Conservation (phyloP, 179 eudicot genomes). For the Drosera spatulata region DNA sequence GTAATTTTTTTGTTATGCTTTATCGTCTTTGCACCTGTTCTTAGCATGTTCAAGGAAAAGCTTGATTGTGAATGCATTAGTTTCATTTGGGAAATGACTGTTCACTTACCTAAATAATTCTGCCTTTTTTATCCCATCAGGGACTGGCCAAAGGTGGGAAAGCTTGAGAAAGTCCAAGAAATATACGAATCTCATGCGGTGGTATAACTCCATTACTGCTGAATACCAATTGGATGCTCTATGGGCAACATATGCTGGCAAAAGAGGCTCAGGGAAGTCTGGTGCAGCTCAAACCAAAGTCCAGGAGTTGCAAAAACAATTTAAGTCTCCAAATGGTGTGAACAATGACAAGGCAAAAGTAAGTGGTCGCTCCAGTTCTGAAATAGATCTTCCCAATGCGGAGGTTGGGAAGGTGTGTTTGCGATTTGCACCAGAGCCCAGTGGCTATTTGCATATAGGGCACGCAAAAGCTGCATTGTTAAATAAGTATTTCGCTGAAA, state of each 20-base stretch:
- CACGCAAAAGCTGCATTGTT: slow-evolving; percentile 89
- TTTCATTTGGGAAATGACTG: neutral
- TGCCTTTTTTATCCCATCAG: slow-evolving; percentile 16
- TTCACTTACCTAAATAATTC: neutral
- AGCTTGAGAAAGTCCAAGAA: slow-evolving; percentile 87
- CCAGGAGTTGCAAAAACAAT: slow-evolving; percentile 28
- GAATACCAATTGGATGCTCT: slow-evolving; percentile 46
- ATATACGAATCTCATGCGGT: slow-evolving; percentile 66
- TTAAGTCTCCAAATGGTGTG: slow-evolving; percentile 22
- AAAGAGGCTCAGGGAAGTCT: slow-evolving; percentile 43
- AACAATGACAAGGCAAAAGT: slow-evolving; percentile 26
- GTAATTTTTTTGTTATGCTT: neutral
- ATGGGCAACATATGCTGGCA: slow-evolving; percentile 34
- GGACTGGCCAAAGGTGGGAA: slow-evolving; percentile 86
- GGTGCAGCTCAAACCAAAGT: slow-evolving; percentile 25
- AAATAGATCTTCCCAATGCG: slow-evolving; percentile 78
- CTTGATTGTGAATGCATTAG: neutral
- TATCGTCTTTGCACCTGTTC: neutral
- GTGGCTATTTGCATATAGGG: slow-evolving; percentile 97
- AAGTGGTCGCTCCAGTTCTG: slow-evolving; percentile 21
- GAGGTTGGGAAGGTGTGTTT: slow-evolving; percentile 74
- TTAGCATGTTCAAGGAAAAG: neutral
- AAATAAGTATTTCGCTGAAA: slow-evolving; percentile 86
- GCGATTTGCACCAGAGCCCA: slow-evolving; percentile 97
- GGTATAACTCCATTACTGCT: slow-evolving; percentile 58